Percentiles rank a stretch among this genome's conserved stretches.
These are phyloP conservation scores for Mortierella sp. DNA, from an alignment of 371 early-diverging fungal species.

Conservation along the genomic window DNA sequence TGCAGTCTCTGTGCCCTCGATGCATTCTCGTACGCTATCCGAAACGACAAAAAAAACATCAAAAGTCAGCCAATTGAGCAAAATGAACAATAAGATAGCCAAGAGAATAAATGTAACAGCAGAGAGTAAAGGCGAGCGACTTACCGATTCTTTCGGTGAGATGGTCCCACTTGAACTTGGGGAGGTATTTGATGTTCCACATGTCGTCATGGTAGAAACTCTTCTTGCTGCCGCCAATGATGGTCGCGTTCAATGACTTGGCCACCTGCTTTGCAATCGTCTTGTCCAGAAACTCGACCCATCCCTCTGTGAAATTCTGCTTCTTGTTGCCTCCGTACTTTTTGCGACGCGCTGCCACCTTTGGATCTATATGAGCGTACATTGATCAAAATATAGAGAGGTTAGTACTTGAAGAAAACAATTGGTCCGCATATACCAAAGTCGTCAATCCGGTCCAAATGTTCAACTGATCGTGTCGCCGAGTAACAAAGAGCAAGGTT, in stretches of 20 bases:
- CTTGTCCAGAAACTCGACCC: slow-evolving; percentile 97
- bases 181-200: slow-evolving; percentile 97
- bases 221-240: slow-evolving; percentile 88
- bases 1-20: slow-evolving; percentile 86
- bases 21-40: slow-evolving; percentile 81
- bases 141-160: slow-evolving; percentile 92
- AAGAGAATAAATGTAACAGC: slow-evolving; percentile 27
- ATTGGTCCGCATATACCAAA: not conserved
- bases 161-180: slow-evolving; percentile 97
- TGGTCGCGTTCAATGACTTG: slow-evolving; percentile 79
- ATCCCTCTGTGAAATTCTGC: slow-evolving; percentile 93
- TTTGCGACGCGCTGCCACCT: slow-evolving; percentile 69
- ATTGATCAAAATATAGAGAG: not conserved
- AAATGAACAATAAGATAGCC: slow-evolving; percentile 8
- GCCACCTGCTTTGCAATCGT: slow-evolving; percentile 87
- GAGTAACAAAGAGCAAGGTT: not conserved
- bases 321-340: slow-evolving; percentile 83
- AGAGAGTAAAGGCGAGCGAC: not conserved
- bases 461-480: too few species aligned
- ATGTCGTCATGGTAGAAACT: slow-evolving; percentile 89
- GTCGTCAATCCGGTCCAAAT: not conserved
- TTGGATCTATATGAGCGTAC: too few species aligned
- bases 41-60: not conserved
- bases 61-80: not conserved
- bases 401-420: not conserved